Conservation (phyloP, 495 filamentous ascomycete species). For the Neurospora tetrasperma region DNA sequence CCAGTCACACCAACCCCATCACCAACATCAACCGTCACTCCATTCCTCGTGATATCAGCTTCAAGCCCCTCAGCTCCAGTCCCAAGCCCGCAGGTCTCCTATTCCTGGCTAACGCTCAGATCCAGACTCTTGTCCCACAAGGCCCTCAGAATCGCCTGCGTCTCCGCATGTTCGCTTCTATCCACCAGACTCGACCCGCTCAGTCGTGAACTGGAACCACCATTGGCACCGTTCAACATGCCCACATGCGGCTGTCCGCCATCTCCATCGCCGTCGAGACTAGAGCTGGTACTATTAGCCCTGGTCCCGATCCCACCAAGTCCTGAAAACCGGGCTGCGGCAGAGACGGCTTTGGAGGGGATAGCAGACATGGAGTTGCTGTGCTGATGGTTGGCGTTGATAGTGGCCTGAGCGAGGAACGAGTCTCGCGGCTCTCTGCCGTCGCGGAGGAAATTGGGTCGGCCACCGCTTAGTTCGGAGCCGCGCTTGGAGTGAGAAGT, state of each 20-base stretch:
- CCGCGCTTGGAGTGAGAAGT: slow-evolving; percentile 9
- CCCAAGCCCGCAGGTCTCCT: slow-evolving; percentile 7
- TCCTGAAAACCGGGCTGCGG: background rate
- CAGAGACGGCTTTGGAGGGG: background rate
- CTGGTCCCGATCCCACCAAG: background rate
- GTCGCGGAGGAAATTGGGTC: background rate
- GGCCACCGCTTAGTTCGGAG: slow-evolving; percentile 7
- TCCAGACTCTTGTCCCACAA: slow-evolving; percentile 47
- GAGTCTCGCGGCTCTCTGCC: background rate
- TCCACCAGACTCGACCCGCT: slow-evolving; percentile 35
- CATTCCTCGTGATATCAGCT: background rate
- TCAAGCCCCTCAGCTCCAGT: background rate
- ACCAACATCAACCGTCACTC: background rate
- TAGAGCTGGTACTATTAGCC: slow-evolving; percentile 24
- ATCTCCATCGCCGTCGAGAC: slow-evolving; percentile 25
- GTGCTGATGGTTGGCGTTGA: background rate
- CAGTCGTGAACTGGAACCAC: slow-evolving; percentile 22
- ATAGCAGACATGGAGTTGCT: slow-evolving; percentile 5
- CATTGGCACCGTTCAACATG: background rate
- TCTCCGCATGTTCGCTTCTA: slow-evolving; percentile 33
- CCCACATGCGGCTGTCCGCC: background rate
- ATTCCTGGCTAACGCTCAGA: slow-evolving; percentile 41
- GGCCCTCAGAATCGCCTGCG: slow-evolving; percentile 36
- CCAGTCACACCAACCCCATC: background rate
- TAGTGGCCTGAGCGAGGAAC: background rate